phyloP scores from a whole-genome alignment of 1,139 yeast species.

The Diutina sp. region DNA sequence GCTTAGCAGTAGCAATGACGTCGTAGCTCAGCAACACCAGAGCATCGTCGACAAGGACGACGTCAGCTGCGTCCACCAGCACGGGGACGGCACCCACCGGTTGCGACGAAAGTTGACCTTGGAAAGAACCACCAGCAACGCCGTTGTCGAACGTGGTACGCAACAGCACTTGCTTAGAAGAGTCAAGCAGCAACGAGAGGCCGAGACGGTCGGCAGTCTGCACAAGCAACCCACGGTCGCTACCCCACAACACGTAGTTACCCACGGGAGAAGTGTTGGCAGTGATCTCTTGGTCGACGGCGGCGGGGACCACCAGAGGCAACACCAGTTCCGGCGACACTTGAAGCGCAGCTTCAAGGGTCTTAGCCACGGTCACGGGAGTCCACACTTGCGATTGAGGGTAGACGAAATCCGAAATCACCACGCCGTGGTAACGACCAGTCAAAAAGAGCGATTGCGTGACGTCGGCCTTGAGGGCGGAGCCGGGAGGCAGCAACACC shows the following conservation, averaged over 20 bases:
- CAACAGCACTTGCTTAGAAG: constrained; percentile 37
- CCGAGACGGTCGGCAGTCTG: constrained; percentile 57
- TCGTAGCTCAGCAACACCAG: constrained; percentile 43
- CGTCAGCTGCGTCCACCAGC: constrained; percentile 45
- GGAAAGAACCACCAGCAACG: constrained; percentile 49
- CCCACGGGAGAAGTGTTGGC: constrained; percentile 35
- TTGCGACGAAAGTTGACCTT: constrained; percentile 44
- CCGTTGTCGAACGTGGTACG: constrained; percentile 62
- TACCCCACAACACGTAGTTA: constrained; percentile 53
- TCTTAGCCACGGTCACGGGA: constrained; percentile 36
- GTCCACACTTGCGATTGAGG: constrained; percentile 46
- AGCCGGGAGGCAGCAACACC: constrained; percentile 44
- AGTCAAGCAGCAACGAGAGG: constrained; percentile 59
- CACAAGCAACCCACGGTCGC: constrained; percentile 44
- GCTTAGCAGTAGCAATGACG: constrained; percentile 45
- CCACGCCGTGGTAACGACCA: constrained; percentile 25
- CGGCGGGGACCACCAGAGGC: constrained; percentile 3
- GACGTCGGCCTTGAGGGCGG: constrained; percentile 53
- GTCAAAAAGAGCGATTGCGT: constrained; percentile 57
- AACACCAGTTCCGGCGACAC: constrained; percentile 17
- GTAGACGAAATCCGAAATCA: constrained; percentile 39
- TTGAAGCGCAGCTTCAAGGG: constrained; percentile 31
- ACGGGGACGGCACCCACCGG: constrained; percentile 13
- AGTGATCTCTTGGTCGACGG: constrained; percentile 12
- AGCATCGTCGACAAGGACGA: constrained; percentile 50